These are phyloP conservation scores for Wallemia mellicola DNA, from an alignment of 1,284 basidiomycete species.

Conservation along the genomic window DNA sequence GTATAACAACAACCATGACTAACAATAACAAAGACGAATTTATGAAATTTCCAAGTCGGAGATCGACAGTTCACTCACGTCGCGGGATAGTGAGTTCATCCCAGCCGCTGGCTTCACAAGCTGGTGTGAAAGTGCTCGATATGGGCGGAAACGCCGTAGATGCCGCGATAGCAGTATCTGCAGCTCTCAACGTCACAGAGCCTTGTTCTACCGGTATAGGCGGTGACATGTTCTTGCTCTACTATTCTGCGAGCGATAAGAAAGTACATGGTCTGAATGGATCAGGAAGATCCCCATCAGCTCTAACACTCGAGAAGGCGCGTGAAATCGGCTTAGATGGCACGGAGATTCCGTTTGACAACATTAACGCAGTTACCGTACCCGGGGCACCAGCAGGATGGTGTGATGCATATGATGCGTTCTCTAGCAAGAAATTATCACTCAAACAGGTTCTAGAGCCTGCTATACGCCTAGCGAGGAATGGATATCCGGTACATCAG, in stretches of 20 bases:
- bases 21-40: not conserved
- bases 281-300: conserved; percentile 45
- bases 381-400: conserved; percentile 80
- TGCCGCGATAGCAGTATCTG: conserved; percentile 48
- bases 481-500: conserved; percentile 23
- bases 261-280: conserved; percentile 53
- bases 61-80: conserved; percentile 48
- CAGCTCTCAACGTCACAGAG: conserved; percentile 63
- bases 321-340: conserved; percentile 38
- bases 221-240: conserved; percentile 69
- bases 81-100: conserved; percentile 70
- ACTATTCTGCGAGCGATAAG: conserved; percentile 39
- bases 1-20: not conserved
- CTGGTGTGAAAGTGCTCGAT: conserved; percentile 58
- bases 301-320: conserved; percentile 41
- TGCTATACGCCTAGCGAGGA: conserved; percentile 52
- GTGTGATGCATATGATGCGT: conserved; percentile 53
- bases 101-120: conserved; percentile 63
- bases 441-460: conserved; percentile 61
- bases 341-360: conserved; percentile 13
- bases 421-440: conserved; percentile 53
- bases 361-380: conserved; percentile 60
- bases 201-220: conserved; percentile 20
- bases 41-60: conserved; percentile 27
- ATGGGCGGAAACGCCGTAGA: conserved; percentile 73